Percentiles rank a stretch among this genome's conserved stretches.
These are phyloP conservation scores for Leccinum disarticulatum DNA, from an alignment of 768 basidiomycete genomes.

Conservation along the genomic window DNA sequence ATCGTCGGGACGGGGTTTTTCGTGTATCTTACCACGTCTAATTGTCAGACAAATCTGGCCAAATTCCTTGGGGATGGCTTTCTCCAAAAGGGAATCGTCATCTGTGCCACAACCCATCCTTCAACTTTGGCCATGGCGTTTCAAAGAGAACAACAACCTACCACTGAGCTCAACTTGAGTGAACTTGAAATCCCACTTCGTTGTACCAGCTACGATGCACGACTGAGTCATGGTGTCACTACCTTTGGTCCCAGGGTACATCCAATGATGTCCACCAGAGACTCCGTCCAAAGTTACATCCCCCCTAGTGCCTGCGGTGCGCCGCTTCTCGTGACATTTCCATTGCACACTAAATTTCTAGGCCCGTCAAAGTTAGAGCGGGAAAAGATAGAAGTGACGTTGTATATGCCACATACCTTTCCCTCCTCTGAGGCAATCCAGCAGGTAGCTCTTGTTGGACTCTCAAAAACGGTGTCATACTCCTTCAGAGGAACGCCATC, in stretches of 20 bases:
- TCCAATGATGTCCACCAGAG: neutral
- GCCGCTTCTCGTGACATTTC: neutral
- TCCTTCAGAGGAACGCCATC: neutral
- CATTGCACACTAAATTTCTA: neutral
- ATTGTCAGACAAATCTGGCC: constrained; percentile 18
- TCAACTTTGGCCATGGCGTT: neutral
- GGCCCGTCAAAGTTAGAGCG: neutral
- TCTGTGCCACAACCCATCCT: constrained; percentile 7
- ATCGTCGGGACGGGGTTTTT: neutral
- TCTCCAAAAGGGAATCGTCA: constrained; percentile 18
- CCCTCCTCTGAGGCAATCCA: neutral
- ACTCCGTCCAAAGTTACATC: neutral
- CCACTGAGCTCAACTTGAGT: neutral
- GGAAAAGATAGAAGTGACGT: neutral
- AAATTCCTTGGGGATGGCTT: constrained; percentile 7
- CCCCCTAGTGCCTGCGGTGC: neutral
- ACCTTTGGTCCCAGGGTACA: neutral
- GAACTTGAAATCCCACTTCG: neutral
- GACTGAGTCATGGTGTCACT: neutral
- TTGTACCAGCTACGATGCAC: neutral
- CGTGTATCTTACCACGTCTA: neutral
- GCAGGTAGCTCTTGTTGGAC: neutral
- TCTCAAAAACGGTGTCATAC: neutral
- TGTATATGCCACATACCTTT: neutral
- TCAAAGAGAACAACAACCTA: neutral